Base-by-base conservation (phyloP, 345 rosid species). In the Kandelia obovata region DNA sequence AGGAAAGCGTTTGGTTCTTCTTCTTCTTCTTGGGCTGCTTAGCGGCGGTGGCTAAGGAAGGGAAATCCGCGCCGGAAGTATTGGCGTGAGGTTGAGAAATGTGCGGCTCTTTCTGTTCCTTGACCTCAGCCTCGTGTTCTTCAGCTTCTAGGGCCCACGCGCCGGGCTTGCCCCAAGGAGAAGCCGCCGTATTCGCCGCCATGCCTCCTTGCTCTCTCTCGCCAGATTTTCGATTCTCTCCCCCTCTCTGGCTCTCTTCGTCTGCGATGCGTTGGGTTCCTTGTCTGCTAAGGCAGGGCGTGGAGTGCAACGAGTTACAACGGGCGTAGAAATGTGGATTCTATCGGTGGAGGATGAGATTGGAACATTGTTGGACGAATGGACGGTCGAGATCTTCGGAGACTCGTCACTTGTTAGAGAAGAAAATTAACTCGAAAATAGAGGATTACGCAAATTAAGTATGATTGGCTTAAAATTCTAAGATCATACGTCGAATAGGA, bases 91-190 rank as follows among this genome's bases (percentile, higher is more conserved):
- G 21, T 21, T 21, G 21, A 21, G 21, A 21, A 30, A 47, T 5
- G 34, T 67, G 65, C 28, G 57, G 57, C 25, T 63, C 75, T 4
- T 68, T 61, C 37, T 89, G 81, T 51, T 81, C 83, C 60, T 75
- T 83, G 79, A 85, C 86, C 46, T 92, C 92, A 1, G 81, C 91
- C 61, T 90, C 99, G 71, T 89, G 83, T 58, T 90, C 89, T 56
- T 96, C 97, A 37, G 97, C 87, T 62, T 90, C 98, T 4, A 86
- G 81, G 52, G 99, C 97, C 98, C 99, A 96, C 23, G 96, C 87
- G 25, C 97, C 97, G 19, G 99, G 92, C 79, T 92, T 96, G 17
- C 84, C 79, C 99, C 99, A 96, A 2, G 88, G 89, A 82, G 99
- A 90, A 37, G 96, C 86, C 26, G 80, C 87, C 0, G 89, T 7